Evolutionary conservation across 768 basidiomycete genomes (phyloP).

Genomic region (Pisolithus microcarpus): DNA sequence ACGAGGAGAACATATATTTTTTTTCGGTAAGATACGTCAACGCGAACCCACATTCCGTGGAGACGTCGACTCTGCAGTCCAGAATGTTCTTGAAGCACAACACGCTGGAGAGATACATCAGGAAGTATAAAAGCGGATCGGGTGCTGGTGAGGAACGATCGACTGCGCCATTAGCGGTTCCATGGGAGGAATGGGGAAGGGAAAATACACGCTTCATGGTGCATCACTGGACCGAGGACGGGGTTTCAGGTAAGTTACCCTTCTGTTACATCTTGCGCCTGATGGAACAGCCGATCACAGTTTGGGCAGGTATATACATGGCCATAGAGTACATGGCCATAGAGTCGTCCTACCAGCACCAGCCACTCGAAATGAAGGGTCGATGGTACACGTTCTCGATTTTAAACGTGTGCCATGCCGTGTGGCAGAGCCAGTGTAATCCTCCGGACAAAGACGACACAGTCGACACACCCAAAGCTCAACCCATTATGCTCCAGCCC

Average conservation of each 20-base stretch:
- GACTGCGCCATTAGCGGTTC: constrained; percentile 5
- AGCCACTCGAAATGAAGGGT: constrained; percentile 1
- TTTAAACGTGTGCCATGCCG: constrained; percentile 22
- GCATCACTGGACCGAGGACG: constrained; percentile 21
- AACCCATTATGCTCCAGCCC: neutral
- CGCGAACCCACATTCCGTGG: neutral
- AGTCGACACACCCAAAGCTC: neutral
- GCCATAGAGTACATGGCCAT: too few relatives aligned
- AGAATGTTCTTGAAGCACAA: constrained; percentile 28
- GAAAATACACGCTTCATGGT: constrained; percentile 27
- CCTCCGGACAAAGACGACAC: neutral
- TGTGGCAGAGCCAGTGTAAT: neutral
- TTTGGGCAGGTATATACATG: constrained; percentile 34
- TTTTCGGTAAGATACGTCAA: constrained; percentile 18
- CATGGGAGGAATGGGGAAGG: constrained; percentile 37
- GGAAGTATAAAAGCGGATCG: neutral
- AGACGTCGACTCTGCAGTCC: constrained; percentile 10
- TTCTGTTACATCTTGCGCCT: neutral
- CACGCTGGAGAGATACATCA: constrained; percentile 17
- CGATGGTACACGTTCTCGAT: constrained; percentile 21
- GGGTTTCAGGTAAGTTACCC: constrained; percentile 28
- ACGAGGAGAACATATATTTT: constrained; percentile 16
- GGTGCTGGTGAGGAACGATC: neutral
- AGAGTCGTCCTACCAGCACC: constrained; percentile 20
- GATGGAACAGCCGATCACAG: neutral